Evolutionary conservation across 805 yeast species (phyloP), one percentile per base, ranked within the genome.

Genomic region (Kodamaea kakaduensis): DNA sequence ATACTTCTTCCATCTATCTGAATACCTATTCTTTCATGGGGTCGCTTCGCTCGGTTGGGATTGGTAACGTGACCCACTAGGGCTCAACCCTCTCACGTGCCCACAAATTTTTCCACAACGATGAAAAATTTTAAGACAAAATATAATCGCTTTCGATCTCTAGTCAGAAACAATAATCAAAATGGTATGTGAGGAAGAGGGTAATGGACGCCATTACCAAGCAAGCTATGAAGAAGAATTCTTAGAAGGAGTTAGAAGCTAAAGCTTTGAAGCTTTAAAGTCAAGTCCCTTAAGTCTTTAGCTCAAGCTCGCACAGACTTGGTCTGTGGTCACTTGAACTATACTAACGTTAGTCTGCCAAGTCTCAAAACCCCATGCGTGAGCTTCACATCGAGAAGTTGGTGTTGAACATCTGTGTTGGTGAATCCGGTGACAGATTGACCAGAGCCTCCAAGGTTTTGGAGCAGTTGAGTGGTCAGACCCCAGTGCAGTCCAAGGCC

Each of bases 361-460:
- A 61, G 52, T 49, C 85, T 64, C 86, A 81, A 73, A 93, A 93
- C 78, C 80, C 85, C 75, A 90, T 93, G 97, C 93, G 96, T 77
- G 97, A 93, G 63, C 80, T 93, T 75, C 89, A 84, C 79, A 90
- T 93, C 78, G 97, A 93, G 78, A 93, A 93, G 78, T 84, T 93
- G 75, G 97, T 93, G 75, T 85, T 93, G 75, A 93, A 93, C 93
- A 93, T 93, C 77, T 89, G 95, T 75, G 98, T 93, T 73, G 98
- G 98, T 79, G 98, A 93, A 78, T 89, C 97, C 74, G 98, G 98
- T 81, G 98, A 93, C 76, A 85, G 97, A 84, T 87, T 93, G 73
- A 93, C 98, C 79, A 90, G 98, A 85, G 98, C 98, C 61, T 93
- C 98, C 69, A 93, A 93, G 82, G 98, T 93, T 64, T 81, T 93